These are phyloP conservation scores for Guillardia theta DNA, from an alignment of 78 protist genomes.

Conservation along the genomic window DNA sequence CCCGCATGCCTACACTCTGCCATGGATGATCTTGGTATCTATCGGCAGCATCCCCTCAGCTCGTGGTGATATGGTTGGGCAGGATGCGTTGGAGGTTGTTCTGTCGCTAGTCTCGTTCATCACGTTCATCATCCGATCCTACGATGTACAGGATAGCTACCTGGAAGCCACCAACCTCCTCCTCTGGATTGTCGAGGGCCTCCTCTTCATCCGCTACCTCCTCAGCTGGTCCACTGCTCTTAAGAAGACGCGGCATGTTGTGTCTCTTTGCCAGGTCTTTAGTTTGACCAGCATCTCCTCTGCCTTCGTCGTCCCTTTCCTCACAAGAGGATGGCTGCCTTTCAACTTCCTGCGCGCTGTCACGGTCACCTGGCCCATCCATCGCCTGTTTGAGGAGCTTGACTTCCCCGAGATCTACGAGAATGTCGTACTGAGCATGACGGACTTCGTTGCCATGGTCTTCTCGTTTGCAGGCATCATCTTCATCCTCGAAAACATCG, in stretches of 20 bases:
- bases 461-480: neutral
- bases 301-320: neutral
- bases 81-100: neutral
- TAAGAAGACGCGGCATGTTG: neutral
- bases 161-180: neutral
- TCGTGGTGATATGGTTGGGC: neutral
- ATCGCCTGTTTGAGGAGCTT: neutral
- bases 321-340: neutral
- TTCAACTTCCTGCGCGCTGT: neutral
- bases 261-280: neutral
- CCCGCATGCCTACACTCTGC: too few species aligned
- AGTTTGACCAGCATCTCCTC: neutral
- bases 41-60: neutral
- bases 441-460: neutral
- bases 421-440: neutral
- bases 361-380: neutral
- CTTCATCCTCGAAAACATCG: neutral
- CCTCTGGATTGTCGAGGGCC: neutral
- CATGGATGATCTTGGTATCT: neutral
- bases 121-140: neutral
- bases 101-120: neutral
- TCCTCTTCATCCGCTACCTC: neutral
- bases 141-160: neutral
- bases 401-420: neutral
- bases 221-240: neutral